A percentile compares a stretch with the other conserved stretches of the same genome.
These are phyloP conservation scores for Tylopilus balloui DNA, from an alignment of 768 basidiomycete genomes.

Conservation along the genomic window DNA sequence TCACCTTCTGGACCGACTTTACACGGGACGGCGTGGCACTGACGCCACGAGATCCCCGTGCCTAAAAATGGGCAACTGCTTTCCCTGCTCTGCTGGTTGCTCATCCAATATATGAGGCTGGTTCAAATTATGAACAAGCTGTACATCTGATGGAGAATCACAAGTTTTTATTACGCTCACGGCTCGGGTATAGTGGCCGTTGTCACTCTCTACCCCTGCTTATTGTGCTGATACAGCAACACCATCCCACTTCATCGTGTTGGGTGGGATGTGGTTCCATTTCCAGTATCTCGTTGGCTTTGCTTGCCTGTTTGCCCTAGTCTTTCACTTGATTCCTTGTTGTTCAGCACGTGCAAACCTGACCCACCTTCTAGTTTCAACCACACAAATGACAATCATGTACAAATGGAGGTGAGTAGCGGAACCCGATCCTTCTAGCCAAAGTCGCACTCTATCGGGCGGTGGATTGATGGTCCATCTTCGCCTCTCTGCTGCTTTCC, in stretches of 20 bases:
- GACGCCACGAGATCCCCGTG: conserved; percentile 18
- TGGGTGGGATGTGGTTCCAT: not conserved
- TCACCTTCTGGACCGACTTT: conserved; percentile 1
- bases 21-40: conserved; percentile 6
- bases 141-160: conserved; percentile 19
- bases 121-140: conserved; percentile 15
- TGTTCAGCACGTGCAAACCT: conserved; percentile 12
- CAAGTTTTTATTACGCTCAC: conserved; percentile 6
- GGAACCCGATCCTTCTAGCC: conserved; percentile 13
- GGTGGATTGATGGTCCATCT: conserved; percentile 2
- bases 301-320: not conserved
- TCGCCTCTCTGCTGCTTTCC: not conserved
- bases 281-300: not conserved
- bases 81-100: conserved; percentile 11
- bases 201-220: conserved; percentile 14
- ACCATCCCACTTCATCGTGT: not conserved
- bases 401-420: conserved; percentile 64
- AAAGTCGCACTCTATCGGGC: conserved; percentile 19
- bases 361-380: conserved; percentile 54
- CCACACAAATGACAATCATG: conserved; percentile 61
- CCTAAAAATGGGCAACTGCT: conserved; percentile 6
- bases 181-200: conserved; percentile 16
- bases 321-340: not conserved
- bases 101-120: conserved; percentile 5
- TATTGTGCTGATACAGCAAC: conserved; percentile 6